Base-by-base conservation (phyloP, 352 stramenopile genomes). In the Aphanomyces invadans region DNA sequence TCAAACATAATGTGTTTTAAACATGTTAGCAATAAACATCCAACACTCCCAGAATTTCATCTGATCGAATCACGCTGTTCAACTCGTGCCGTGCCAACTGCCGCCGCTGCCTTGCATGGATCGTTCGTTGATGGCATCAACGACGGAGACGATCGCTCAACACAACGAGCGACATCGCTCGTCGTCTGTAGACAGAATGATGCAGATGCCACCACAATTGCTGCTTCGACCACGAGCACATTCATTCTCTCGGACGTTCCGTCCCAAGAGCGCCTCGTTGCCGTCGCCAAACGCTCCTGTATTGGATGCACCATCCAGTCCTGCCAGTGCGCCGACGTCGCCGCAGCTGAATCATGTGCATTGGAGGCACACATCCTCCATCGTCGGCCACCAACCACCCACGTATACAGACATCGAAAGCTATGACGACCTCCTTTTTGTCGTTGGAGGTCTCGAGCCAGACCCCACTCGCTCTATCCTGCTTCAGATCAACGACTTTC, bases 401-500 rank as follows among this genome's bases (percentile, higher is more conserved):
- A 57, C 49, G 4, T 57, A 57, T 26, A 57, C 29, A 12, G 49
- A 57, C 49, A n/a, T 38, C 11, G 49, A 57, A 29, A 36, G 21
- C 5, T 57, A 36, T 26, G 49, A 57, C 25, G 49, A 57, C 29
- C 29, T 57, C 25, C 15, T 57, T 39, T 57, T 36, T n/a, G 5
- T 38, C 9, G 29, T 57, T n/a, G 49, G 25, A n/a, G 29, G 29
- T 7, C 29, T 57, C 25, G 11, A 32, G 17, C 46, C 46, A 54
- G 23, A 57, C 17, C 21, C 25, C 7, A 39, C 15, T n/a, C 49
- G 4, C 19, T 57, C 49, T 4, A n/a, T 57, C 19, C 19, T 32
- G 4, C 49, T 57, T 1, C 17, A 57, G 11, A 29, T 57, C 11
- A 57, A 17, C 49, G 49, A 57, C 49, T 57, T 57, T 57, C 49